These are phyloP conservation scores for Favolaschia claudopus DNA, from an alignment of 768 basidiomycete species.

Conservation along the genomic window DNA sequence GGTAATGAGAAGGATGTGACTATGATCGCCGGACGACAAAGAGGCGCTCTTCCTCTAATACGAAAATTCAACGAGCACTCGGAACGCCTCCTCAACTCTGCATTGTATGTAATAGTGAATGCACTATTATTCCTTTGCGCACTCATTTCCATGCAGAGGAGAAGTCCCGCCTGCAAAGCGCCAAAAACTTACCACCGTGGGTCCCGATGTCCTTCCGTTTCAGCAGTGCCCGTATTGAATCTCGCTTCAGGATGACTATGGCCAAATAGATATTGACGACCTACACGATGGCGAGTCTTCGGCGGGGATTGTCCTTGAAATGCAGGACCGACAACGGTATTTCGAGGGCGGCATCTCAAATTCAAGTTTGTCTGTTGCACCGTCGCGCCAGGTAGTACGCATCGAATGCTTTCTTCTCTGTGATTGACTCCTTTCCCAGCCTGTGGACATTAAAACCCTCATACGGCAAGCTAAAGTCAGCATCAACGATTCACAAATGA, in stretches of 20 bases:
- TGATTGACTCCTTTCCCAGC: slow-evolving; percentile 35
- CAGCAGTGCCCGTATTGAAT: no score
- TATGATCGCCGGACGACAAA: slow-evolving; percentile 94
- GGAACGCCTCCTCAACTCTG: slow-evolving; percentile 83
- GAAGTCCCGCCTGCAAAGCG: slow-evolving; percentile 68
- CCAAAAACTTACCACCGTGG: slow-evolving; percentile 58
- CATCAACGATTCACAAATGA: slow-evolving; percentile 63
- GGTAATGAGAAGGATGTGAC: slow-evolving; percentile 91
- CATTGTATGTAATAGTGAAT: slow-evolving; percentile 73
- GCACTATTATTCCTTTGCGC: slow-evolving; percentile 4
- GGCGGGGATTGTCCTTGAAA: slow-evolving; percentile 79
- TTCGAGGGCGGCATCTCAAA: slow-evolving; percentile 72
- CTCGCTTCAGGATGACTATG: slow-evolving; percentile 43
- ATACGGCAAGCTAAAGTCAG: slow-evolving; percentile 56
- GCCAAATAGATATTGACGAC: slow-evolving; percentile 85
- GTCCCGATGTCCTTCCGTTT: no score
- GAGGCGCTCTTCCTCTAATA: slow-evolving; percentile 89
- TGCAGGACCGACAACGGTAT: slow-evolving; percentile 85
- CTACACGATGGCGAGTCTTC: slow-evolving; percentile 74
- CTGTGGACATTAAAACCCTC: slow-evolving; percentile 55
- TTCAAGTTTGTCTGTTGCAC: slow-evolving; percentile 35
- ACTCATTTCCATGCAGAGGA: slow-evolving; percentile 47
- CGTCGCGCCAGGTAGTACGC: slow-evolving; percentile 37
- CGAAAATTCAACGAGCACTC: slow-evolving; percentile 98
- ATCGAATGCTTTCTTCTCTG: not conserved